These are phyloP conservation scores for Lichenothelia convexa DNA, from an alignment of 495 filamentous ascomycete genomes.

Conservation along the genomic window DNA sequence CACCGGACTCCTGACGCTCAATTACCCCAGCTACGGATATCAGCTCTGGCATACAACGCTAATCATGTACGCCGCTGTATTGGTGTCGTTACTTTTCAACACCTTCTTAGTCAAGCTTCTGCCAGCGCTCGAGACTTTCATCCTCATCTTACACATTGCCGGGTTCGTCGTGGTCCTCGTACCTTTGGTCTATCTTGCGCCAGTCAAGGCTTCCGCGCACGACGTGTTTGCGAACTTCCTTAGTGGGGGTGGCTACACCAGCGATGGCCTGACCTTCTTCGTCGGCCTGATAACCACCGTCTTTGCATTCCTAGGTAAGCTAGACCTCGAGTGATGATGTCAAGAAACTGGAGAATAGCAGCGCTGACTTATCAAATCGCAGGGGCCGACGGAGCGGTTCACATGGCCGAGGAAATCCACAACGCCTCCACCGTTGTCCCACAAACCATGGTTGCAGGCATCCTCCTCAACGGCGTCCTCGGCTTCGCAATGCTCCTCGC, in stretches of 20 bases:
- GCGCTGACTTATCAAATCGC: no score
- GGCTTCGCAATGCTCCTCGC: background rate
- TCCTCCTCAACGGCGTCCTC: background rate
- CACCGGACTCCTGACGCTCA: conserved; percentile 5
- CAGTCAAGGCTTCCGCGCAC: background rate
- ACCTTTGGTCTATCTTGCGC: conserved; percentile 3
- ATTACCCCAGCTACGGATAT: conserved; percentile 4
- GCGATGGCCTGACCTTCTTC: conserved; percentile 6
- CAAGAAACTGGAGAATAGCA: no score
- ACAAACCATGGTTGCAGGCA: background rate
- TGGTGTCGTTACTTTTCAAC: conserved; percentile 4
- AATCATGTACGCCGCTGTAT: conserved; percentile 3
- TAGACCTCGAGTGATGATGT: no score
- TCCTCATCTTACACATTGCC: conserved; percentile 4
- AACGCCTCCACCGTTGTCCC: conserved; percentile 3
- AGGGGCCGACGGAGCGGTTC: conserved; percentile 19
- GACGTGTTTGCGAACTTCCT: conserved; percentile 3
- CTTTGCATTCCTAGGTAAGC: background rate
- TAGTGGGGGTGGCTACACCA: conserved; percentile 3
- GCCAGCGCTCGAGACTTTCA: conserved; percentile 1
- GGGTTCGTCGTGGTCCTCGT: conserved; percentile 5
- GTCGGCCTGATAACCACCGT: background rate
- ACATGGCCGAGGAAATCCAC: conserved; percentile 12
- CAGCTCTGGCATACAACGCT: conserved; percentile 7
- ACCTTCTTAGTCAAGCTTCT: conserved; percentile 4